These are phyloP conservation scores for Aspergillus nanangensis DNA, from an alignment of 495 filamentous ascomycete genomes.

Conservation along the genomic window DNA sequence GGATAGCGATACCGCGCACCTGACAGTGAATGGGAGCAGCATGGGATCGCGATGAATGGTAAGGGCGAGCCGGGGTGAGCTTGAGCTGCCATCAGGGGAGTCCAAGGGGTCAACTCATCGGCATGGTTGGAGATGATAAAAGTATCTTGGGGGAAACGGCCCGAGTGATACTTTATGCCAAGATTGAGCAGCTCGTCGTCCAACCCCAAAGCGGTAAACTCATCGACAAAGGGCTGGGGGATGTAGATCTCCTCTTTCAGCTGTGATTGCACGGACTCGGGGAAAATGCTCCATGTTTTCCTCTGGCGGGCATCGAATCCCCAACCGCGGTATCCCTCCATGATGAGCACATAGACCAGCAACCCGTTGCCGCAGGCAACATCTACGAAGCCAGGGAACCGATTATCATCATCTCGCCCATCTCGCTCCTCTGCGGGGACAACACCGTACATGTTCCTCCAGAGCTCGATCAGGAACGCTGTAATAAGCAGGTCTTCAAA, in stretches of 20 bases:
- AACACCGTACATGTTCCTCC: slow-evolving; percentile 73
- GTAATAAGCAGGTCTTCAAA: slow-evolving; percentile 93
- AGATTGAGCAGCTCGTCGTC: slow-evolving; percentile 8
- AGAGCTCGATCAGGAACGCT: slow-evolving; percentile 89
- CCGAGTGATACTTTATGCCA: slow-evolving; percentile 53
- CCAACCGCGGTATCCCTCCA: slow-evolving; percentile 81
- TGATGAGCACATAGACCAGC: slow-evolving; percentile 76
- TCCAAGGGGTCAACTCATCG: slow-evolving; percentile 94
- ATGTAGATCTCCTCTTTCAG: slow-evolving; percentile 72
- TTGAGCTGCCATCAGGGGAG: slow-evolving; percentile 76
- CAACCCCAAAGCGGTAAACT: background rate
- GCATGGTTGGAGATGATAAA: slow-evolving; percentile 97
- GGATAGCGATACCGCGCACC: slow-evolving; percentile 71
- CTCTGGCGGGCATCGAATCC: slow-evolving; percentile 84
- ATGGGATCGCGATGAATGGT: slow-evolving; percentile 89
- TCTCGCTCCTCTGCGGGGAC: slow-evolving; percentile 17
- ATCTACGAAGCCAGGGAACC: slow-evolving; percentile 89
- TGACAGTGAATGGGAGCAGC: slow-evolving; percentile 84
- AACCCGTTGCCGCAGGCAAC: slow-evolving; percentile 95
- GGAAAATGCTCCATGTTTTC: slow-evolving; percentile 78
- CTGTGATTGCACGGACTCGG: slow-evolving; percentile 42
- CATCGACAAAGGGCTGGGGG: slow-evolving; percentile 52
- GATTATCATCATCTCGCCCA: background rate
- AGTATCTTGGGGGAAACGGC: slow-evolving; percentile 66
- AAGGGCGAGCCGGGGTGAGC: slow-evolving; percentile 47